Evolutionary conservation across 805 yeast species (phyloP), one percentile per base, ranked within the genome.

Genomic region (Clavispora phyllophila): DNA sequence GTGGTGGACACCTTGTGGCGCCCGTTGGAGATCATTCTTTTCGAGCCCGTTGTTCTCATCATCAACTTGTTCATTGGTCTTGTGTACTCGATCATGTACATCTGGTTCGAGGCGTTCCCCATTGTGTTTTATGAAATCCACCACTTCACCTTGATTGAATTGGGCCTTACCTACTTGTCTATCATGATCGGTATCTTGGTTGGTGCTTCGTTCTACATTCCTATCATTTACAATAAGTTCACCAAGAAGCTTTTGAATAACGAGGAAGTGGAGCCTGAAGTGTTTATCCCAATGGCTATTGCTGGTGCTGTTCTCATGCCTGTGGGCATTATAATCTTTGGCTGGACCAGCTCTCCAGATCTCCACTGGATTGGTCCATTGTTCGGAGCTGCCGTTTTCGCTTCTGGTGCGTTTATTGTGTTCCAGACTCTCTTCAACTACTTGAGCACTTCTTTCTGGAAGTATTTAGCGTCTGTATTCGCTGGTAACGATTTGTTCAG

Each of bases 51-150:
- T 20, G 73, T 80, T 14, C 43, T 79, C 18, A 63, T 79, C 25
- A 70, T 79, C 45, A 71, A 79, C 52, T 15, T 72, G 23, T 79
- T 78, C 55, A 62, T 75, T 48, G 77, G 81, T 0, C 51, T 79
- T 39, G 64, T 71, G 7, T 81, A 80, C 56, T 75, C 82, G 22
- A 58, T 73, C 26, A 49, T 76, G 47, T 81, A 78, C 56, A 56
- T 78, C 18, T 80, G 76, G 66, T 77, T 80, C 50, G 86, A 81
- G 58, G 79, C 78, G 4, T 78, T 77, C 60, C 86, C 87, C 9
- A 63, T 79, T 26, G 79, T 76, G 3, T 81, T 73, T 46, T 40
- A 47, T 20, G 74, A 67, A 3, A 54, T 66, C 18, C 67, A 77
- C 48, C 54, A 65, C 26, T 81, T 81, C 57, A 68, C 76, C 5